Conservation (phyloP, 2,329 filamentous ascomycete species). For the Cladophialophora carrionii region DNA sequence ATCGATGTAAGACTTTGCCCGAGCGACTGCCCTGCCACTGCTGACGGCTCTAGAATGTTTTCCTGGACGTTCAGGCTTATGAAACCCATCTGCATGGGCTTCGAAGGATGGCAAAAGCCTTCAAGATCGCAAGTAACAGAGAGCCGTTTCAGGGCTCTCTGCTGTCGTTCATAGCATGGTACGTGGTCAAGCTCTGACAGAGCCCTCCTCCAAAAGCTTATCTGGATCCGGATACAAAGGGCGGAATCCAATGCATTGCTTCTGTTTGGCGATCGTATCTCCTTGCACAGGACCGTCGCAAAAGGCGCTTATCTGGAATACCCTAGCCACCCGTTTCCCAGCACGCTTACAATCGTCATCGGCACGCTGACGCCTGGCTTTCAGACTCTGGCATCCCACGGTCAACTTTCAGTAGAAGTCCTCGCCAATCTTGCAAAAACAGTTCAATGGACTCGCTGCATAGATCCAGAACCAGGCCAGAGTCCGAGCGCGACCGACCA, state of each 20-base stretch:
- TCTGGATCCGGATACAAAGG: conserved; percentile 5
- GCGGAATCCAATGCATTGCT: conserved; percentile 31
- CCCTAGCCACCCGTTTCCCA: conserved; percentile 14
- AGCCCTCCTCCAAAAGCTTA: not conserved
- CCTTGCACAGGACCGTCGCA: not conserved
- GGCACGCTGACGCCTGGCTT: conserved; percentile 23
- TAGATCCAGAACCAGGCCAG: conserved; percentile 16
- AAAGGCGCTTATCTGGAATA: conserved; percentile 5
- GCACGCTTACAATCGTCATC: conserved; percentile 10
- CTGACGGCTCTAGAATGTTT: conserved; percentile 26
- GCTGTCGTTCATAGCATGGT: conserved; percentile 28
- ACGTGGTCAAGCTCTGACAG: not conserved
- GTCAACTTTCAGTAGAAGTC: conserved; percentile 16
- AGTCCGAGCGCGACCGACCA: conserved; percentile 18
- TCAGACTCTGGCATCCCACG: conserved; percentile 19
- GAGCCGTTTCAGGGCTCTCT: conserved; percentile 19
- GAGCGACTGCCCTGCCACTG: not conserved
- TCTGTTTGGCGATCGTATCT: conserved; percentile 24
- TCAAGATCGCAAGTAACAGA: not conserved
- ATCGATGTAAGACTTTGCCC: conserved; percentile 25
- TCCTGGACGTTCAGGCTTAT: conserved; percentile 29
- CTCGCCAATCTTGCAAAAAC: conserved; percentile 21
- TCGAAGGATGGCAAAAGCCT: conserved; percentile 24
- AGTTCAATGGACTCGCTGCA: conserved; percentile 24
- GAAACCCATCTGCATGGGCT: conserved; percentile 28